Base-by-base conservation (phyloP, 306 rosid genomes). In the Castanea crenata region DNA sequence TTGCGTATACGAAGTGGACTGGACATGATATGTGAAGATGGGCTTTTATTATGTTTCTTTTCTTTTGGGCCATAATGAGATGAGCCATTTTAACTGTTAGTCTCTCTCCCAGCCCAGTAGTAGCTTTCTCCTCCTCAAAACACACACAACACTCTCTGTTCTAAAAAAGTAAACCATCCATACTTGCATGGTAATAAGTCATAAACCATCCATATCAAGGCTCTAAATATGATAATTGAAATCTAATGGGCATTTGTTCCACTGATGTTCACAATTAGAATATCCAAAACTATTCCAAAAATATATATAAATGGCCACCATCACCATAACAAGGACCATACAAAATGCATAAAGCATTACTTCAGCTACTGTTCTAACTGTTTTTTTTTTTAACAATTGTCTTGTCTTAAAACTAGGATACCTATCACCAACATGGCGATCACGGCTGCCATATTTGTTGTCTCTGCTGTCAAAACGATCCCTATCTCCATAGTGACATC, bases 401-500 rank as follows among this genome's bases (percentile, higher is more conserved):
- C 62, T 35, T 25, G 67, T 7, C 62, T n/a, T 41, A 29, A 13
- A 61, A 34, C 31, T 13, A 31, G n/a, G 6, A 61, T 88, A 93
- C 99, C 98, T 93, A 89, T 96, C 97, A 78, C 86, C 85, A 11
- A 83, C 64, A 85, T 86, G 87, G 81, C 98, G 96, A 82, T 90
- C 97, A 16, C 94, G 97, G 79, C 86, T 80, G 25, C 93, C 92
- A 83, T 93, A 93, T 80, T 93, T 95, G 91, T 86, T 83, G 62
- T 96, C 99, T 16, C 94, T 89, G 83, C 78, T 83, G 74, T 96
- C 98, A 78, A 90, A 79, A 34, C 90, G 96, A 69, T 91, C 97
- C 89, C 90, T 88, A 27, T 93, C 97, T 65, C 93, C 96, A 81
- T 83, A 89, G 54, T 94, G 94, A 49, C 97, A 96, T 75, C 92